Percentiles rank a stretch among this genome's conserved stretches.
Conservation (phyloP, 345 rosid species). For the Syzygium aromaticum region DNA sequence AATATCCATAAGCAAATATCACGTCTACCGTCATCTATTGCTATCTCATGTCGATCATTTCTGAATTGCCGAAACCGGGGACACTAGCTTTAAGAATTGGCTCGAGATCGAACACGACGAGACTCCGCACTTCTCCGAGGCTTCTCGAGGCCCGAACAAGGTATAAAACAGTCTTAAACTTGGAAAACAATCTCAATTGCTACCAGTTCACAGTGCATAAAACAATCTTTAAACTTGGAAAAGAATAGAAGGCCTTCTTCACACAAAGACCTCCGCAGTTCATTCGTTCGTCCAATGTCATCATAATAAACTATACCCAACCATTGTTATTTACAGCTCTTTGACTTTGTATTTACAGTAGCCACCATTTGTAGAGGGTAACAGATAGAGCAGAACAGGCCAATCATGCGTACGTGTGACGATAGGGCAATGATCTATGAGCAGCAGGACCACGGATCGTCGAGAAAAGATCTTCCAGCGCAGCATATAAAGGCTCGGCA, state of each 20-base stretch:
- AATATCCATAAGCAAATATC: not conserved
- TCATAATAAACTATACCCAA: not conserved
- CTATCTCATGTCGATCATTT: not conserved
- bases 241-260: not conserved
- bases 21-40: not conserved
- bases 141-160: not conserved
- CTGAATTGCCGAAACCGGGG: not conserved
- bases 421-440: constrained; percentile 11
- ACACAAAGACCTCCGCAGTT: not conserved
- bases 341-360: not conserved
- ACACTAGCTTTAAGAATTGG: not conserved
- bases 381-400: not conserved
- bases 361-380: not conserved
- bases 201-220: not conserved
- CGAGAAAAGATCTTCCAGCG: constrained; percentile 59
- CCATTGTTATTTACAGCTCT: not conserved
- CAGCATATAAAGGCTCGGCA: constrained; percentile 71
- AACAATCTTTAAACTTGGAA: not conserved
- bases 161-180: not conserved
- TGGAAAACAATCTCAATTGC: not conserved
- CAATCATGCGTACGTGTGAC: constrained; percentile 7
- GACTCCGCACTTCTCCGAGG: not conserved
- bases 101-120: not conserved
- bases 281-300: not conserved
- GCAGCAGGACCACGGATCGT: constrained; percentile 1